Conservation (phyloP, 177 flowering plant genomes). For the Vitis hybrid region DNA sequence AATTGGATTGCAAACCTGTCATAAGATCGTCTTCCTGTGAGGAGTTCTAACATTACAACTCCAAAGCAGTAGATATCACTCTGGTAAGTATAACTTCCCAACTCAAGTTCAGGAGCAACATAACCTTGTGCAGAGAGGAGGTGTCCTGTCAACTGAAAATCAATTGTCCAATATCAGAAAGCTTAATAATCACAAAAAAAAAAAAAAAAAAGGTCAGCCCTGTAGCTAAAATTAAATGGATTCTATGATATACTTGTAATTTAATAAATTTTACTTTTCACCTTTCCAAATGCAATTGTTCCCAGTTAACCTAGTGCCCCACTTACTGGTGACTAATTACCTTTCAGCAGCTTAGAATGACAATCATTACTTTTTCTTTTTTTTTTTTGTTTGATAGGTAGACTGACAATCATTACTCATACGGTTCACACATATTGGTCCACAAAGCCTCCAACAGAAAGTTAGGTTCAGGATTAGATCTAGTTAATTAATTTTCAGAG, state of each 20-base stretch:
- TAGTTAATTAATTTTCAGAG: too few species aligned
- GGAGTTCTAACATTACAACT: constrained; percentile 70
- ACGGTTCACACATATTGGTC: too few species aligned
- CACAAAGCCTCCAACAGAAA: too few species aligned
- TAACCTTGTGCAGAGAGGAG: constrained; percentile 36
- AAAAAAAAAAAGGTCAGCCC: not conserved
- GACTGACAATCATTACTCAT: too few species aligned
- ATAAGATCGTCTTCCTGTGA: constrained; percentile 57
- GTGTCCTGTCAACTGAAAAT: constrained; percentile 33
- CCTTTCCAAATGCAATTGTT: not conserved
- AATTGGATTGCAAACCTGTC: constrained; percentile 46
- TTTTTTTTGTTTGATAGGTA: too few species aligned
- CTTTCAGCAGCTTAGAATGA: too few species aligned
- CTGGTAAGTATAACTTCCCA: constrained; percentile 51
- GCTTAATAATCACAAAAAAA: not conserved
- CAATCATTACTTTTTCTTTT: too few species aligned
- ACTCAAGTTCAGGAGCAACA: constrained; percentile 62
- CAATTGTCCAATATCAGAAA: not conserved
- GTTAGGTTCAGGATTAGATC: too few species aligned
- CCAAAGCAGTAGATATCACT: constrained; percentile 80
- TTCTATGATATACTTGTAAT: not conserved
- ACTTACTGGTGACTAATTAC: too few species aligned
- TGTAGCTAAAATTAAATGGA: not conserved
- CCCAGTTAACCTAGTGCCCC: not conserved
- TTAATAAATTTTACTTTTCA: not conserved